Conservation (phyloP, 768 basidiomycete genomes). For the Chalciporus pseudorubinellus region DNA sequence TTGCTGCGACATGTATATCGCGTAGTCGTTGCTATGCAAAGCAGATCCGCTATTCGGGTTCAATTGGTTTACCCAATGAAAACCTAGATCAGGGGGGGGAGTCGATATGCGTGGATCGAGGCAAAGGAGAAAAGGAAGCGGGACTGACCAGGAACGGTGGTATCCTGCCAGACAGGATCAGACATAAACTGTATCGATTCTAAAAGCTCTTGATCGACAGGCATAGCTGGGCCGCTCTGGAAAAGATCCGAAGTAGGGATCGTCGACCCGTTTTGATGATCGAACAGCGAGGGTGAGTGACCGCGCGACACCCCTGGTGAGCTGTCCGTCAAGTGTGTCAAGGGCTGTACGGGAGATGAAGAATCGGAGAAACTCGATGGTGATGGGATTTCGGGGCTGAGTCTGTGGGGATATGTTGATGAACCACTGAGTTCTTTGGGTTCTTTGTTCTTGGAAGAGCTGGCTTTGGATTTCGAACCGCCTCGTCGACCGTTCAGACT, state of each 20-base stretch:
- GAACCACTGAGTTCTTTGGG: too few relatives aligned
- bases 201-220: constrained; percentile 58
- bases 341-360: constrained; percentile 34
- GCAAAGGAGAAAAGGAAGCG: not conserved
- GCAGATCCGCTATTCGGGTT: constrained; percentile 13
- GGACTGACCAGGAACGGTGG: constrained; percentile 52
- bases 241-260: constrained; percentile 40
- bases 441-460: constrained; percentile 15
- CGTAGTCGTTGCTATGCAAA: constrained; percentile 27
- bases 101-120: not conserved
- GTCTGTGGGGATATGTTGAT: not conserved
- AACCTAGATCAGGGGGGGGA: constrained; percentile 24
- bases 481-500: constrained; percentile 19
- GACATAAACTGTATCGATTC: constrained; percentile 59
- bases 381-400: constrained; percentile 21
- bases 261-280: constrained; percentile 5
- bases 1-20: constrained; percentile 23
- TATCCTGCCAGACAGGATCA: constrained; percentile 57
- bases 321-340: constrained; percentile 40
- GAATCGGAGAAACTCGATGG: constrained; percentile 37
- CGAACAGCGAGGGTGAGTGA: constrained; percentile 8
- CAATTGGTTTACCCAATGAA: constrained; percentile 36
- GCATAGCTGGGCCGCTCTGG: constrained; percentile 45
- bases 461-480: constrained; percentile 9
- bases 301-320: constrained; percentile 25